Evolutionary conservation across 805 yeast genomes (phyloP), one percentile per base, ranked within the genome.

Genomic region (Kurtzmaniella cleridarum): DNA sequence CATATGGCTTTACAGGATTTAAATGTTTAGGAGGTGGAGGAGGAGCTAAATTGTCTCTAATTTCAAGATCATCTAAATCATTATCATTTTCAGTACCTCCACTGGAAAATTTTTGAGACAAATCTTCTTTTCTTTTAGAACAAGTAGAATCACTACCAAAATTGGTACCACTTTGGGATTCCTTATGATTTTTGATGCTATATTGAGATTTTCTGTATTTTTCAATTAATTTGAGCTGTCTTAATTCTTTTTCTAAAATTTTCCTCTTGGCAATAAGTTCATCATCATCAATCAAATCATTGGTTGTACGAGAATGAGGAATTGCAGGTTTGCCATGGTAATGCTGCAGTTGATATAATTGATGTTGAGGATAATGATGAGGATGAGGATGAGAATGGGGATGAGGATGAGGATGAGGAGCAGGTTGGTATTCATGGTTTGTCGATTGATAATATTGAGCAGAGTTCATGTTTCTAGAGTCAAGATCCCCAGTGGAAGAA

Each of bases 181-280:
- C 34, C 34, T 18, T 38, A 40, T n/a, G 30, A 28, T 30, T 17
- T 4, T 14, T 13, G 16, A 24, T 7, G 13, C 24, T 40, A 14
- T 34, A 35, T 29, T 35, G 42, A 27, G 37, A 43, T 33, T 34
- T 26, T 17, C 46, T 50, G 6, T 40, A 34, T 12, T 42, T 51
- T 41, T 64, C 67, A 47, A 64, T 50, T 23, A 55, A 51, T 34
- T 53, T 58, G 41, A 64, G 51, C 27, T 59, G 61, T 29, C 57
- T 56, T 32, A 68, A 51, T 44, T 66, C 72, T 47, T 58, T 35
- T 44, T 68, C 72, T 35, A 68, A 56, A 46, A 63, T 69, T 31
- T 60, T 67, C 40, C 62, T 57, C 45, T 62, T 65, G 30, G 49
- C 47, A 2, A 60, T 51, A 27, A 67, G 55, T 30, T 62, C 69